Conservation (phyloP, 2,329 filamentous ascomycete species). For the Sporothrix curviconia region DNA sequence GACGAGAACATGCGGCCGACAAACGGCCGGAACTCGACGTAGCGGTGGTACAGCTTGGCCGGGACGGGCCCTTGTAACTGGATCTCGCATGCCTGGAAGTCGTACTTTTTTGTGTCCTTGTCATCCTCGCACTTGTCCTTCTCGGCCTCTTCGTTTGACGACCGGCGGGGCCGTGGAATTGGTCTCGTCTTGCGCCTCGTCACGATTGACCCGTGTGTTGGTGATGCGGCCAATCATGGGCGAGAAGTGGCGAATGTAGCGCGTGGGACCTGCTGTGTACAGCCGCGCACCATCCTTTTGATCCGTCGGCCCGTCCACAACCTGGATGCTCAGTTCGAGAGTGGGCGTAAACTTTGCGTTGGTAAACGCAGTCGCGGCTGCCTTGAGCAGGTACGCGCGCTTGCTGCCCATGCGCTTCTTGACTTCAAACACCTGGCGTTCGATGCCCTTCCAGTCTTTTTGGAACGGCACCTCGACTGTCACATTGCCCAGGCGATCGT, state of each 20-base stretch:
- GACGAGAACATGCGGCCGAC: conserved; percentile 83
- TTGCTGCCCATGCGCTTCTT: conserved; percentile 85
- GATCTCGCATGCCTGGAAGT: conserved; percentile 89
- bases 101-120: conserved; percentile 28
- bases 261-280: conserved; percentile 72
- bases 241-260: conserved; percentile 78
- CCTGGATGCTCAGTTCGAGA: conserved; percentile 66
- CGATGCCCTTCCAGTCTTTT: conserved; percentile 62
- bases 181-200: conserved; percentile 45
- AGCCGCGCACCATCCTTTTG: conserved; percentile 59
- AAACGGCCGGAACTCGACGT: conserved; percentile 86
- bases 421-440: conserved; percentile 56
- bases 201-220: conserved; percentile 61
- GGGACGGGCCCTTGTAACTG: conserved; percentile 82
- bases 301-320: conserved; percentile 49
- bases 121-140: conserved; percentile 33
- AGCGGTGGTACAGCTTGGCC: conserved; percentile 76
- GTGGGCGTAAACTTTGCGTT: conserved; percentile 62
- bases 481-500: conserved; percentile 83
- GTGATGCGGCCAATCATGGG: conserved; percentile 79
- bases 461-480: conserved; percentile 60
- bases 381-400: conserved; percentile 71
- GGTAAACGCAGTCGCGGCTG: conserved; percentile 56
- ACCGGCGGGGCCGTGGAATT: conserved; percentile 33
- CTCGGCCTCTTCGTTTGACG: conserved; percentile 18